Evolutionary conservation across 2,329 filamentous ascomycete species (phyloP), one percentile per base, ranked within the genome.

Genomic region (Scolecobasidium constrictum): DNA sequence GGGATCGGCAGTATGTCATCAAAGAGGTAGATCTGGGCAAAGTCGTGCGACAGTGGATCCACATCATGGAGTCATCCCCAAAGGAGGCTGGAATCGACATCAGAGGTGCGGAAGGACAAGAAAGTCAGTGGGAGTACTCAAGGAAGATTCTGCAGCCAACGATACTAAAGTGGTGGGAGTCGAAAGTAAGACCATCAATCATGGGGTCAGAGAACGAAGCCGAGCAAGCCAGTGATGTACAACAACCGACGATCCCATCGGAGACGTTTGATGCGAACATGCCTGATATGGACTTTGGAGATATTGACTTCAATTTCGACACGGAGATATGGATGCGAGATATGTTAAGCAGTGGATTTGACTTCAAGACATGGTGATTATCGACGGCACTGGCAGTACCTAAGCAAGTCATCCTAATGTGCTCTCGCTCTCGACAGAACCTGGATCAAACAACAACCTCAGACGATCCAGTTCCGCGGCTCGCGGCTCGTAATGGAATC

Each of bases 1-100:
- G 65, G 65, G 64, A 69, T 44, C 61, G 58, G 17, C 20, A 35
- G 17, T 38, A 31, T 17, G 43, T 45, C 9, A 35, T 20, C 13
- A 26, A 31, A 23, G 40, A 46, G 22, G 2, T 46, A 15, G 20
- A 43, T 18, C 38, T 42, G 9, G 31, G 39, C 6, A 22, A 43
- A 3, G 18, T 26, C 4, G 36, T 46, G 21, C 18, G 33, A 20
- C 4, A 22, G 3, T 26, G 22, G 28, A 15, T 43, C 15, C 18
- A 36, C n/a, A 17, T 21, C 3, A 26, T 17, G 18, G 20, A 46
- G 34, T 12, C 20, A 3, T 39, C 36, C 5, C 33, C 31, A 35
- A 22, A n/a, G 4, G 44, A 26, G 13, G 37, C 38, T 4, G 26
- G 38, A 19, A 18, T 38, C 5, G 36, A 38, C 23, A 19, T 28